Base-by-base conservation (phyloP, 768 basidiomycete genomes). In the Rhodotorula kratochvilovae region DNA sequence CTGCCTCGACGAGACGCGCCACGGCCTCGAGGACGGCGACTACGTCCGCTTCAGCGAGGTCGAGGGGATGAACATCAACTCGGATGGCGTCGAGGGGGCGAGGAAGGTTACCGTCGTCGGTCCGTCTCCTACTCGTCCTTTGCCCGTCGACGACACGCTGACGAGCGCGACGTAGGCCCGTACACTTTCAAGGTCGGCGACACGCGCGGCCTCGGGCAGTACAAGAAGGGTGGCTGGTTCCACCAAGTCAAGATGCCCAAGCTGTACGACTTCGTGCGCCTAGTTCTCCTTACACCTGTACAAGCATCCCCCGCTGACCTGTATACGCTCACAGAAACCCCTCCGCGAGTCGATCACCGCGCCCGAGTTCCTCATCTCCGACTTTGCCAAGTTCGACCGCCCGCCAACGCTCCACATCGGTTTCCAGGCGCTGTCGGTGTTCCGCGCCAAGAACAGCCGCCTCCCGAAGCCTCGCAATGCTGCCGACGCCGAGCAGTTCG, bases 221-320 rank as follows among this genome's bases (percentile, higher is more conserved):
- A 98, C 82, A 86, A 88, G 75, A 79, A 86, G 39, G 96, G 95
- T 35, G 96, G 96, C 48, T 89, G 94, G 71, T 99, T 97, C 80
- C 92, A 91, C 13, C 96, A 99, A 81, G 93, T 98, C 73, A 99
- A 98, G 83, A 95, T 97, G 92, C 96, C 96, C 17, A 98, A 95
- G 82, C 85, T 92, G 61, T 83, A 97, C 60, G 87, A 92, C 79
- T 99, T 97, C 78, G 95, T 97, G 77, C 78, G 92, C 85, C 13
- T 6, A 25, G 50, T 29, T 21, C 59, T 25, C 36, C 21, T 27
- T 39, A 60, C 48, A 23, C 21, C 13, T 39, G 35, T n/a, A n/a
- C n/a, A n/a, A n/a, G n/a, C n/a, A n/a, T n/a, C 36, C 8, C 7
- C 5, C 23, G 43, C 57, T 45, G 13, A 6, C 13, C n/a, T n/a